phyloP scores from a whole-genome alignment of 2,329 filamentous ascomycete genomes.

The Curvularia hawaiiensis region DNA sequence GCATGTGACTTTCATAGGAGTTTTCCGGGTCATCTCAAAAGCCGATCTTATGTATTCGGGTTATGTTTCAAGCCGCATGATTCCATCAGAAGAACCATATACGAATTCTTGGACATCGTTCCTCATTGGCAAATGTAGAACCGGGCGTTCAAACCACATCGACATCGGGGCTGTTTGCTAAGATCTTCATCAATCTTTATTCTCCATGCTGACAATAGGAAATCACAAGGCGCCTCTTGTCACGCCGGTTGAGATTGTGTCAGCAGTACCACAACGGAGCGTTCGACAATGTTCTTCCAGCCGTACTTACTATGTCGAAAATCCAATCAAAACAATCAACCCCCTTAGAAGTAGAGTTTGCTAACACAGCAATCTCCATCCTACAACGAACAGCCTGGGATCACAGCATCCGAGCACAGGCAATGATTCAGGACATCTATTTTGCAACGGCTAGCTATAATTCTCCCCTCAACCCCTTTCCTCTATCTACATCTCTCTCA shows the following conservation, averaged over 20 bases:
- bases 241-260: slow-evolving; percentile 57
- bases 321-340: neutral
- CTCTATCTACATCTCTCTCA: neutral
- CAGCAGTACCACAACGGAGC: neutral
- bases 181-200: slow-evolving; percentile 26
- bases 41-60: neutral
- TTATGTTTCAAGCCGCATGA: neutral
- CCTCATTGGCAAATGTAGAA: neutral
- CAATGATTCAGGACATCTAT: neutral
- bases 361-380: neutral
- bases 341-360: neutral
- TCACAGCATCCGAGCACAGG: neutral
- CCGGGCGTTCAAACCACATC: neutral
- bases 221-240: slow-evolving; percentile 62
- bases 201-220: slow-evolving; percentile 63
- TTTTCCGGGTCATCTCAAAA: neutral
- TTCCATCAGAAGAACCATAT: neutral
- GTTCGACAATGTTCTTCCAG: neutral
- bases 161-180: neutral
- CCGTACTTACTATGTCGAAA: neutral
- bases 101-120: neutral
- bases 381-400: neutral
- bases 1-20: neutral
- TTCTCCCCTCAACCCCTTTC: neutral
- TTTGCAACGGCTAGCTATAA: neutral